Conservation (phyloP, 1,284 basidiomycete species). For the Hymenochaete sp. region DNA sequence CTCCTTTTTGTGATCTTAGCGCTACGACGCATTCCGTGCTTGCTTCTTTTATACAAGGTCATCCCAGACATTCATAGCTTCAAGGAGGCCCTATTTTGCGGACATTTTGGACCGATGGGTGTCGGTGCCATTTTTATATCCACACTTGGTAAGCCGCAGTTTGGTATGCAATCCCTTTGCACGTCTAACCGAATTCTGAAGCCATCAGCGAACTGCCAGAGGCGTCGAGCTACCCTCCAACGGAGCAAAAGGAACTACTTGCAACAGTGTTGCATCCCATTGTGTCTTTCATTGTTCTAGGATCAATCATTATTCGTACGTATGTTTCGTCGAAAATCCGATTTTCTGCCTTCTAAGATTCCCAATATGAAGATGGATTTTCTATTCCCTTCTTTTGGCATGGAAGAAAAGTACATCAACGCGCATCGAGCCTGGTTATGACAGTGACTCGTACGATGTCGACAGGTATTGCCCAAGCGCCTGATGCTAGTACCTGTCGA, state of each 20-base stretch:
- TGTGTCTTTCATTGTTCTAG: conserved; percentile 75
- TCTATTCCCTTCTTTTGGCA: conserved; percentile 84
- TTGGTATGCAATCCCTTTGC: no score
- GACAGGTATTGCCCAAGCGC: no score
- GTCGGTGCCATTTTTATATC: conserved; percentile 83
- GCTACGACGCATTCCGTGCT: conserved; percentile 68
- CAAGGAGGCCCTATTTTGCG: conserved; percentile 73
- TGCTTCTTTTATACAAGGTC: conserved; percentile 69
- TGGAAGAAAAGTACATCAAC: conserved; percentile 27
- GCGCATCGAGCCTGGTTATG: not conserved
- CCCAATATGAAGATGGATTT: conserved; percentile 57
- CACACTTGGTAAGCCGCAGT: no score
- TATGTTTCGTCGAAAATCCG: not conserved
- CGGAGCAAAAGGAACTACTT: conserved; percentile 60
- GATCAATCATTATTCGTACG: conserved; percentile 48
- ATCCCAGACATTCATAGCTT: conserved; percentile 79
- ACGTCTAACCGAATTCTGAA: no score
- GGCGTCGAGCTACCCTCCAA: conserved; percentile 45
- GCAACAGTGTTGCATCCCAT: conserved; percentile 68
- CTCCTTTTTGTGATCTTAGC: conserved; percentile 60
- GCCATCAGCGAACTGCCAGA: conserved; percentile 62
- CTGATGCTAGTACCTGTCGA: no score
- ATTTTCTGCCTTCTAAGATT: not conserved
- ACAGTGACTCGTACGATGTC: no score
- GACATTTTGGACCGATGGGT: conserved; percentile 76